These are phyloP conservation scores for Hura crepitans DNA, from an alignment of 441 rosid species.

Conservation along the genomic window DNA sequence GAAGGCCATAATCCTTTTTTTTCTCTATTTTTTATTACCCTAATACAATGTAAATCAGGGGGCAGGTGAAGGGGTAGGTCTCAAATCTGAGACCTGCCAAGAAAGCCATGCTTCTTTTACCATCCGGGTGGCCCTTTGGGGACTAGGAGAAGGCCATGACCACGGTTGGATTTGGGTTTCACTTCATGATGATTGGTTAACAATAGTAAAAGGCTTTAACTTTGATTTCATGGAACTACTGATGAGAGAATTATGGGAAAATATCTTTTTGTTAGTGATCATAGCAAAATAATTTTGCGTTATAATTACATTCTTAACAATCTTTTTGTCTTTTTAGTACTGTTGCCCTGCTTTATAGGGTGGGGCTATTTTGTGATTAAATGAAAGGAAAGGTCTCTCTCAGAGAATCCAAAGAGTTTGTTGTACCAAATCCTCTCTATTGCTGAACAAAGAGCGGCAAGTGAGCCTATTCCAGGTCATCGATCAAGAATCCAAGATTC, in stretches of 20 bases:
- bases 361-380: not conserved
- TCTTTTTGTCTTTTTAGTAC: not conserved
- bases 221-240: not conserved
- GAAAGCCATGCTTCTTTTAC: too few relatives aligned
- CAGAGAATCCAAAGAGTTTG: not conserved
- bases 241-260: not conserved
- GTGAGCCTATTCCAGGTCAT: not conserved
- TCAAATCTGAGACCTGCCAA: too few relatives aligned
- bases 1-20: too few relatives aligned
- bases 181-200: too few relatives aligned
- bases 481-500: not conserved
- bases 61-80: too few relatives aligned
- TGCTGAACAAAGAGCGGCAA: not conserved
- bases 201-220: not conserved
- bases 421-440: not conserved
- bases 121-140: too few relatives aligned
- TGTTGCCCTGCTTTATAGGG: not conserved
- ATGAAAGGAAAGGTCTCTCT: not conserved
- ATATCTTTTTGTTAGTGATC: not conserved
- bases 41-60: too few relatives aligned
- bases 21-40: too few relatives aligned
- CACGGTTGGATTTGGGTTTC: too few relatives aligned
- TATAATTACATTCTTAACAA: not conserved
- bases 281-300: not conserved
- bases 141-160: too few relatives aligned